phyloP scores from a whole-genome alignment of 352 stramenopile species.

The Blastocystis sp. region DNA sequence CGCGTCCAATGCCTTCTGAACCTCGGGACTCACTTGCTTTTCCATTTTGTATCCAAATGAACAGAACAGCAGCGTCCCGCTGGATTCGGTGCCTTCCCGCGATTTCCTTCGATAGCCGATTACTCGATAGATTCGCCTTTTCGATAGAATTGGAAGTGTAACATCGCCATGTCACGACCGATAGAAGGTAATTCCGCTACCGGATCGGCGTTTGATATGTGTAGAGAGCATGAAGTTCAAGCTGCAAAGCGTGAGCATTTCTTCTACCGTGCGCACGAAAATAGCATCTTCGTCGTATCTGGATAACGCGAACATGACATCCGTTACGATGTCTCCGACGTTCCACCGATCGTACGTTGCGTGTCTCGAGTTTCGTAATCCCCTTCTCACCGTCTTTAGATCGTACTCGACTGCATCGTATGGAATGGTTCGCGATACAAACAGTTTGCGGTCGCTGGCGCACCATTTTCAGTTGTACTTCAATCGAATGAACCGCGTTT shows the following conservation, averaged over 20 bases:
- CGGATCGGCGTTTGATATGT: background rate
- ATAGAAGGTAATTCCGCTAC: background rate
- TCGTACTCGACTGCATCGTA: slow-evolving; percentile 3
- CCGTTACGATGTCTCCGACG: background rate
- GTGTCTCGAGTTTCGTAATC: background rate
- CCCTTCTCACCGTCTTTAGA: background rate
- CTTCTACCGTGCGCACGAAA: background rate
- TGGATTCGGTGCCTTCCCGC: too few species aligned
- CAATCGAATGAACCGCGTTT: slow-evolving; percentile 26
- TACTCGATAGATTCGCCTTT: too few species aligned
- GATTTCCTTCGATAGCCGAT: too few species aligned
- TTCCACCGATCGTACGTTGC: background rate
- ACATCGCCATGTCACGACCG: background rate
- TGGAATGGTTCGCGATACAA: slow-evolving; percentile 20
- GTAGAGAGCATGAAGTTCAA: slow-evolving; percentile 35
- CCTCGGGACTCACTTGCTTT: background rate
- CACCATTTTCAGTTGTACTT: slow-evolving; percentile 43
- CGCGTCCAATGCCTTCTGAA: background rate
- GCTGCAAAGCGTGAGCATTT: slow-evolving; percentile 30
- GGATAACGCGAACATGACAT: slow-evolving; percentile 27
- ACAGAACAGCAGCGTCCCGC: background rate
- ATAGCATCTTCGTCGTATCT: background rate
- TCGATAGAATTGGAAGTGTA: too few species aligned
- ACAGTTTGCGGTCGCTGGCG: background rate
- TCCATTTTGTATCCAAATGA: background rate